Base-by-base conservation (phyloP, 2,329 filamentous ascomycete genomes). In the Neophaeococcomyces aloes region DNA sequence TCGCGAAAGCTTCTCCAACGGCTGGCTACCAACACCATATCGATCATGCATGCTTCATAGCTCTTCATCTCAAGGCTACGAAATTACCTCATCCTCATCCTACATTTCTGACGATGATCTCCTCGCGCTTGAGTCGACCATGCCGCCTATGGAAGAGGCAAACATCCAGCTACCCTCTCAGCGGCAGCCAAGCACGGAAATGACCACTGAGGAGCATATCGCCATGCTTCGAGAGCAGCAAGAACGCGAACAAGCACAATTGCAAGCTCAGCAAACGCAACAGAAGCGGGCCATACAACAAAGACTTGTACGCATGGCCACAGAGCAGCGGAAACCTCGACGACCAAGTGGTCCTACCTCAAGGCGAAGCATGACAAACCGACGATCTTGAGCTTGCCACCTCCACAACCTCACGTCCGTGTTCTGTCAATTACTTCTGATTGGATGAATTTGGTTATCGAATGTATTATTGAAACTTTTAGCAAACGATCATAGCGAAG, bases 61-160 rank as follows among this genome's bases (percentile, higher is more conserved):
- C 19, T 42, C 38, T 6, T 43, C 48, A 11, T 51, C 48, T 33
- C 49, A 30, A 35, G 39, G 39, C 31, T 42, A 42, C 27, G 39
- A 42, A 8, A 29, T 21, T 11, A 23, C 15, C 6, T 42, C 39
- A 52, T 40, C 47, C 14, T 38, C 41, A 4, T 53, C 51, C 23
- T 55, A 53, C 38, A 47, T 55, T 18, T 53, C 53, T n/a, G 53
- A 55, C 30, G 53, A 55, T 30, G 53, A 55, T 38, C 48, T 55
- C 14, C 47, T 55, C 15, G 48, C 41, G 19, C 31, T 48, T 7
- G 49, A 52, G 23, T 27, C 23, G 10, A 36, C 38, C 18, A 45
- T 53, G 15, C 52, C 53, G 15, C 39, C 39, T 1, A 35, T 53
- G 13, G 51, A 55, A 48, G 47, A 42, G 10, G 23, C 23, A 27